These are phyloP conservation scores for Puccinia horiana DNA, from an alignment of 1,284 basidiomycete species.

Conservation along the genomic window DNA sequence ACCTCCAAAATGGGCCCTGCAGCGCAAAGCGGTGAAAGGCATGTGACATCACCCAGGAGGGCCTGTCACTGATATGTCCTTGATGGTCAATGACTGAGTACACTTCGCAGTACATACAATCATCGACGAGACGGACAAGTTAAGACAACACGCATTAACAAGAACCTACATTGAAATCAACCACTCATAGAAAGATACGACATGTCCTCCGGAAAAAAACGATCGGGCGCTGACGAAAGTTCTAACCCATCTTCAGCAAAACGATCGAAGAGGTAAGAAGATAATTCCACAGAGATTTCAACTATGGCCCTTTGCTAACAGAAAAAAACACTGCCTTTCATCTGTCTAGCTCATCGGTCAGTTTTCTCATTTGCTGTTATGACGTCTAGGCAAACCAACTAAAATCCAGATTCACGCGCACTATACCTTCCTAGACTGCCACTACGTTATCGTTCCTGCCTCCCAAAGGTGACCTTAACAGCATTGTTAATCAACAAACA, in stretches of 20 bases:
- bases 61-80: too few relatives aligned
- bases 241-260: neutral
- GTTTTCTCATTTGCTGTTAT: neutral
- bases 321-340: neutral
- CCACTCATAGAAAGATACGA: neutral
- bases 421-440: neutral
- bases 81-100: too few relatives aligned
- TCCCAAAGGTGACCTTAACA: constrained; percentile 44
- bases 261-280: constrained; percentile 21
- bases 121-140: too few relatives aligned
- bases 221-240: constrained; percentile 23
- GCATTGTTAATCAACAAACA: constrained; percentile 27
- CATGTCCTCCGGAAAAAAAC: constrained; percentile 35
- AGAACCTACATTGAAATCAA: too few relatives aligned
- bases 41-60: too few relatives aligned
- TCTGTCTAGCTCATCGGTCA: constrained; percentile 41
- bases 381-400: neutral
- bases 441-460: constrained; percentile 47
- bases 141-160: too few relatives aligned
- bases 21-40: too few relatives aligned
- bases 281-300: neutral
- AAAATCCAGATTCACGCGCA: neutral
- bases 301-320: neutral
- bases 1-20: too few relatives aligned
- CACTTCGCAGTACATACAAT: too few relatives aligned